Conservation (phyloP, 768 basidiomycete genomes). For the Gymnopilus dilepis region DNA sequence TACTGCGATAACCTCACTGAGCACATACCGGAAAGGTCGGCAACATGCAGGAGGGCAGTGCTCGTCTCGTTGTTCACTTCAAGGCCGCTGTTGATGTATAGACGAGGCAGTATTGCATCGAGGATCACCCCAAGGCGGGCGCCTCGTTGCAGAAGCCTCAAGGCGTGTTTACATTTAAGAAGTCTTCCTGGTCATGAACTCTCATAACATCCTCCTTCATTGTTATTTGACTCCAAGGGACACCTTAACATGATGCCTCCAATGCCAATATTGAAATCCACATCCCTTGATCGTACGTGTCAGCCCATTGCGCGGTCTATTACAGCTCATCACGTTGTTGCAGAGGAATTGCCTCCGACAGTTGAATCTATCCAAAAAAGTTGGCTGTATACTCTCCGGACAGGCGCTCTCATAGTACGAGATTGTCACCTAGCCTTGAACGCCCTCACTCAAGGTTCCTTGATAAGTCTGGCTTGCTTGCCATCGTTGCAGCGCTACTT, state of each 20-base stretch:
- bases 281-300: slow-evolving; percentile 24
- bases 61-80: too few relatives aligned
- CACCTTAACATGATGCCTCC: not conserved
- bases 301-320: too few relatives aligned
- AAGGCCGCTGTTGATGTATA: too few relatives aligned
- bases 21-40: too few relatives aligned
- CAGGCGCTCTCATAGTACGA: slow-evolving; percentile 26
- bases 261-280: slow-evolving; percentile 5
- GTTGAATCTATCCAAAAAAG: slow-evolving; percentile 31
- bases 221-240: not conserved
- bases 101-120: too few relatives aligned
- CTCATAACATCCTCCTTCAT: not conserved
- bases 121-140: too few relatives aligned
- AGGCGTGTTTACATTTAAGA: not conserved
- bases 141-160: too few relatives aligned
- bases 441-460: not conserved
- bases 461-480: slow-evolving; percentile 25
- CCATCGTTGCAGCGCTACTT: slow-evolving; percentile 24
- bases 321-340: not conserved
- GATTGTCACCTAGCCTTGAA: not conserved
- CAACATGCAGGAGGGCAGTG: too few relatives aligned
- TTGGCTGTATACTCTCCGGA: slow-evolving; percentile 28
- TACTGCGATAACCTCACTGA: too few relatives aligned
- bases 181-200: not conserved
- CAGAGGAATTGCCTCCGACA: slow-evolving; percentile 29